Base-by-base conservation (phyloP, 768 basidiomycete genomes). In the Exidia glandulosa region DNA sequence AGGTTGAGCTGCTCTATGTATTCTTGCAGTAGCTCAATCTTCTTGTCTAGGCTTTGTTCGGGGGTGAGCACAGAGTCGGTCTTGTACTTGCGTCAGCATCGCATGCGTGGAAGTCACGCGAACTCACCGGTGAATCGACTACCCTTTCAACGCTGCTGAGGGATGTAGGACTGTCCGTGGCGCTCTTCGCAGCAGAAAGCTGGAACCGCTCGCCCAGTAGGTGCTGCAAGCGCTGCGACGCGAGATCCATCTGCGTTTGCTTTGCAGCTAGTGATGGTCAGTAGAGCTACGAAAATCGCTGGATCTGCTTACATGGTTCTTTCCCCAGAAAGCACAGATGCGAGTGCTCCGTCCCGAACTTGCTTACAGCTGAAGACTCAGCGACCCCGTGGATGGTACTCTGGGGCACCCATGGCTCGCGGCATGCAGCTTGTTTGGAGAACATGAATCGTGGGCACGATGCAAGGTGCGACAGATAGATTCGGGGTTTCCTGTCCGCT, bases 311-410 rank as follows among this genome's bases (percentile, higher is more conserved):
- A 89, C 89, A 81, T 19, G 81, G 77, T 71, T 86, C 83, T 65
- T 82, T 79, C 13, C 88, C 87, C 31, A 94, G 79, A 47, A 88
- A 75, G 70, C 93, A 97, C 0, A 78, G 76, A 68, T 98, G 94
- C 2, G 90, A 86, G 47, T 81, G 73, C 70, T 98, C 94, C 32
- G 79, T 74, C 1, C 94, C 94, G 68, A 98, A 98, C 71, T 94
- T 95, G 66, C 80, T 60, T 29, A 60, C 41, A 86, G 36, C 71
- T 72, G 48, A 47, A 30, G 45, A 58, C 23, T 54, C 54, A 19
- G 56, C 57, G 19, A 33, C 56, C 10, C n/a, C 47, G 9, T 52
- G 48, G 14, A 61, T 33, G 41, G 41, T 61, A 6, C 52, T 27
- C 1, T 57, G 55, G 6, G 59, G 50, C 12, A 54, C 56, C 57